Conservation (phyloP, 169 alveolate genomes). For the Eimeria zaria region DNA sequence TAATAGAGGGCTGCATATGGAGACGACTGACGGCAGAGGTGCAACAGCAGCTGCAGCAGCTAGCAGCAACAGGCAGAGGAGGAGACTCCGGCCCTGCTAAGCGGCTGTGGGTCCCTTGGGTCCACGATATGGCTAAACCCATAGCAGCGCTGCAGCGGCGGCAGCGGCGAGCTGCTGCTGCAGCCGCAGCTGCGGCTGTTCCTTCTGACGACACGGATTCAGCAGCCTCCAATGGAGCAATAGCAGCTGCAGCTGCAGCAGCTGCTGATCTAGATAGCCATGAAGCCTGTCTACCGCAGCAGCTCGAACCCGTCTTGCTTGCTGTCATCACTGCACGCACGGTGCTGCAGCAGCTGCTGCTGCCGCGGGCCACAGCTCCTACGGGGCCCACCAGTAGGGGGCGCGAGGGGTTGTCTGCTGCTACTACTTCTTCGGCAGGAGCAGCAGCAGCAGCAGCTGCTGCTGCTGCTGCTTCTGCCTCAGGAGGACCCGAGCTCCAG, state of each 20-base stretch:
- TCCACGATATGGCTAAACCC: conserved; percentile 51
- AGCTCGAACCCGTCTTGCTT: conserved; percentile 76
- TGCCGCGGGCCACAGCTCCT: conserved; percentile 75
- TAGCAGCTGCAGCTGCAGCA: conserved; percentile 58
- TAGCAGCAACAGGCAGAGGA: conserved; percentile 49
- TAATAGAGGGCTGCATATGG: conserved; percentile 81
- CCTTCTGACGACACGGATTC: not conserved
- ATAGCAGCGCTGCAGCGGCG: conserved; percentile 74
- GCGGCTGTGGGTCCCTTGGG: conserved; percentile 80
- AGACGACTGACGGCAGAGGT: conserved; percentile 63
- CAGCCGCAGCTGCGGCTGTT: conserved; percentile 15
- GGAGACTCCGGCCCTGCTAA: conserved; percentile 60
- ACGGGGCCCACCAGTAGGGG: conserved; percentile 70
- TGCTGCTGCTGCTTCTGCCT: conserved; percentile 18
- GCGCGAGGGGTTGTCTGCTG: conserved; percentile 13
- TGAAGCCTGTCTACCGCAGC: conserved; percentile 74
- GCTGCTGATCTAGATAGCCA: conserved; percentile 39
- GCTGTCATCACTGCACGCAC: conserved; percentile 84
- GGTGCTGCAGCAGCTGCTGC: conserved; percentile 77
- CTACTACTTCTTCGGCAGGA: not conserved
- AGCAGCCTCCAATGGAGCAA: conserved; percentile 7
- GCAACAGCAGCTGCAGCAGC: conserved; percentile 72
- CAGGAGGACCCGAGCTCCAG: conserved; percentile 46
- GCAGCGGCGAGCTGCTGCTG: conserved; percentile 54
- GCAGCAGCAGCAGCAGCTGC: conserved; percentile 58